Conservation (phyloP, 352 stramenopile species). For the Globisporangium okanoganense region DNA sequence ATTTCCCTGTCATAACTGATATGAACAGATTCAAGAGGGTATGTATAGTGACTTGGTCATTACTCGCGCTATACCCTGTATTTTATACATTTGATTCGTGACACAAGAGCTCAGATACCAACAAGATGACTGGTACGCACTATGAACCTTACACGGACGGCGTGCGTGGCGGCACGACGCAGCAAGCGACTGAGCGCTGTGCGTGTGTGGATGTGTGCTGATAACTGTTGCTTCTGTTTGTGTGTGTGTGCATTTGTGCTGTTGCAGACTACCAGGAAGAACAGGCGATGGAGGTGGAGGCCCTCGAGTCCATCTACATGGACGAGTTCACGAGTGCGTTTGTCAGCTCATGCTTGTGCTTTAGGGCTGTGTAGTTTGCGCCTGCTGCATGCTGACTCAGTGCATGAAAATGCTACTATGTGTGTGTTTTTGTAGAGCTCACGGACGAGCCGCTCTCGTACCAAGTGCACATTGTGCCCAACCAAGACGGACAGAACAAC, state of each 20-base stretch:
- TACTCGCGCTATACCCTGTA: too few relatives aligned
- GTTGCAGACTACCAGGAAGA: constrained; percentile 83
- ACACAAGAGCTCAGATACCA: constrained; percentile 17
- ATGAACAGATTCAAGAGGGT: too few relatives aligned
- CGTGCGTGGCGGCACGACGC: neutral
- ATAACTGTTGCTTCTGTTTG: constrained; percentile 2
- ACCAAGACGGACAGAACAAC: constrained; percentile 83
- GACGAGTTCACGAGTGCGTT: constrained; percentile 84
- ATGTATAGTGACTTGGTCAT: too few relatives aligned
- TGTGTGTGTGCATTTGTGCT: neutral
- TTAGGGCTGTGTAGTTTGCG: neutral
- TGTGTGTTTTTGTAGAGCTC: constrained; percentile 40
- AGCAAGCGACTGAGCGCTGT: neutral
- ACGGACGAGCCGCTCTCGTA: constrained; percentile 68
- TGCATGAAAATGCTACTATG: neutral
- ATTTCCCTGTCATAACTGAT: too few relatives aligned
- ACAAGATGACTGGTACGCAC: constrained; percentile 61
- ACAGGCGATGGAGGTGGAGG: constrained; percentile 87
- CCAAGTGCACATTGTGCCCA: constrained; percentile 78
- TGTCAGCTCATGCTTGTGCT: neutral
- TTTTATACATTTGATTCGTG: too few relatives aligned
- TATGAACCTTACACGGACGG: neutral
- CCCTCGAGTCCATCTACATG: constrained; percentile 89
- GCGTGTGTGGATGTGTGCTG: neutral
- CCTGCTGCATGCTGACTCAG: constrained; percentile 1